Base-by-base conservation (phyloP, 805 yeast species). In the Pichia rugopelliculosa region DNA sequence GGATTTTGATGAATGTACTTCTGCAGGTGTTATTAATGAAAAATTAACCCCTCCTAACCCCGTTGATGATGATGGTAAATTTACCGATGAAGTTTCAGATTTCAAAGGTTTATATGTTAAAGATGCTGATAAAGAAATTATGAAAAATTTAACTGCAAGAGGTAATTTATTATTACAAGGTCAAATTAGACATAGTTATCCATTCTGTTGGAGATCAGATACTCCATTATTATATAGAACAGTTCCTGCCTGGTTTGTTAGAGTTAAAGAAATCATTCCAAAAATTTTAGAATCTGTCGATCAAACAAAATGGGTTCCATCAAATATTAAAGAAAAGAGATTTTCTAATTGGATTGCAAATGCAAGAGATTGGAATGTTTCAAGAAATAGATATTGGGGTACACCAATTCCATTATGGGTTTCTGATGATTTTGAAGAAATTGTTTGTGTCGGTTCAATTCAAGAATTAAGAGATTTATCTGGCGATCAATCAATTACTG, bases 201-300 rank as follows among this genome's bases (percentile, higher is more conserved):
- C 99, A 60, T 93, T 93, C 84, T 93, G 99, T 74, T 93, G 99
- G 99, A 85, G 99, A 79, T 91, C 98, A 3, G 99, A 93, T 65
- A 93, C 99, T 26, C 99, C 99, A 46, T 80, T 93, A 65, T 69
- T 93, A 56, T 93, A 93, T 75, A 82, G 96, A 73, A 83, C 96
- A 36, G 97, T 93, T 56, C 99, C 99, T 44, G 91, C 98, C 30
- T 93, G 99, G 99, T 93, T 93, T 61, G 93, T 93, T 51, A 84
- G 96, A 65, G 85, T 93, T 48, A 80, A 78, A 57, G 90, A 87
- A 47, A 78, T 87, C 64, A 79, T 91, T 58, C 97, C 97, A 44
- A 79, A 87, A 61, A 87, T 93, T 87, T 75, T 90, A 62, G 79
- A 76, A 52, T 87, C 88, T 61, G 91, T 93, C 45, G 87, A 82